Percentiles rank a stretch among this genome's conserved stretches.
phyloP scores from a whole-genome alignment of 1,284 basidiomycete species.

The Tilletia caries region DNA sequence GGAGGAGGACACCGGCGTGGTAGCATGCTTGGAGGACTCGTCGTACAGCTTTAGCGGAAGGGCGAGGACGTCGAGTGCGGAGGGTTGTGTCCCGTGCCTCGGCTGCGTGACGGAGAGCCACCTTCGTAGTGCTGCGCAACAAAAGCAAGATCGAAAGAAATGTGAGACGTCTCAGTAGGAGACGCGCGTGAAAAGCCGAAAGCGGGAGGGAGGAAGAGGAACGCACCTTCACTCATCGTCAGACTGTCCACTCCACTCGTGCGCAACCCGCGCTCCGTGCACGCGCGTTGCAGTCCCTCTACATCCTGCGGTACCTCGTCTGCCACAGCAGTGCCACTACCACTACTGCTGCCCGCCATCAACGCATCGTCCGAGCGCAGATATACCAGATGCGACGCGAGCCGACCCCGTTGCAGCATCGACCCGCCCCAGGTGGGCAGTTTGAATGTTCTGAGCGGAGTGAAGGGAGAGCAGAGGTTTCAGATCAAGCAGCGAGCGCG shows the following conservation, averaged over 20 bases:
- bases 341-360: slow-evolving; percentile 22
- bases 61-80: neutral
- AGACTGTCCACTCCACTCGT: slow-evolving; percentile 23
- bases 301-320: slow-evolving; percentile 23
- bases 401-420: slow-evolving; percentile 26
- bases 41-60: slow-evolving; percentile 1
- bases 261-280: slow-evolving; percentile 36
- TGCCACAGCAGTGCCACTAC: neutral
- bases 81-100: neutral
- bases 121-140: neutral
- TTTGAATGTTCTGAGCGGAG: slow-evolving; percentile 29
- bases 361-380: slow-evolving; percentile 36
- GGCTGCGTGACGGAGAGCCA: neutral
- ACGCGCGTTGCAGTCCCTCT: slow-evolving; percentile 36
- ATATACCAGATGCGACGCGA: slow-evolving; percentile 32
- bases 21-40: neutral
- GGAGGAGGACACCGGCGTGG: neutral
- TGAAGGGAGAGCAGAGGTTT: slow-evolving; percentile 24
- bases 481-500: slow-evolving; percentile 16
- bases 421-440: slow-evolving; percentile 37
- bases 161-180: neutral
- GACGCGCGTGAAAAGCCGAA: too few relatives aligned
- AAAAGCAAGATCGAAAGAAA: neutral
- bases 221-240: slow-evolving; percentile 24
- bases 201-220: neutral